Base-by-base conservation (phyloP, 192 early-diverging fungal species). In the Coemansia erecta region DNA sequence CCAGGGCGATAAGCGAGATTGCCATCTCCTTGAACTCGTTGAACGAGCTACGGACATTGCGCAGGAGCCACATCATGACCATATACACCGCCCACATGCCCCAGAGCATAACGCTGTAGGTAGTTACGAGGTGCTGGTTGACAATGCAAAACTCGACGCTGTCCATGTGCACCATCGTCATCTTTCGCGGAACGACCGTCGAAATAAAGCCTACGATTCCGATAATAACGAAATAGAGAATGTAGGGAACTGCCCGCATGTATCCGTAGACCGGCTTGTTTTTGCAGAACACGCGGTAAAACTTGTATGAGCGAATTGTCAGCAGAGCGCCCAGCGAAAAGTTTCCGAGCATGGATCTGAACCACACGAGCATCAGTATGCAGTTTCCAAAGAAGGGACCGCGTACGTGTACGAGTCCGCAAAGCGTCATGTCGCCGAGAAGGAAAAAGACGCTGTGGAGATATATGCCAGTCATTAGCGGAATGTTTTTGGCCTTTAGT, bases 401-500 rank as follows among this genome's bases (percentile, higher is more conserved):
- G 14, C 66, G 61, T 0, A 68, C 61, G 14, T 73, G 71, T 15
- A 80, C 71, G 28, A 80, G 56, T 2, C 77, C 77, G 59, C 68
- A 73, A 0, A 80, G 67, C 11, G 71, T 64, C 54, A 70, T 21
- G 59, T 80, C 77, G 39, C 77, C 77, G 31, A 80, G 49, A 37
- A 73, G 73, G 56, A 73, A 73, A 53, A 73, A 80, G 22, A 80
- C 61, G 56, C 71, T 64, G 44, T 70, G 67, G 14, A 80, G 22
- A 48, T 68, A 68, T 4, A 73, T 70, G 9, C 68, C 68, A 5
- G 61, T 70, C 77, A 80, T 80, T 15, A 80, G 70, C 21, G 71
- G 71, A 26, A 80, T 80, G 48, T 80, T 80, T 56, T 80, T 80
- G 22, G 77, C 77, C 23, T 80, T 80, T 47, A 80, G 67, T n/a